Evolutionary conservation across 2,329 filamentous ascomycete species (phyloP).

Genomic region (Colletotrichum lini): DNA sequence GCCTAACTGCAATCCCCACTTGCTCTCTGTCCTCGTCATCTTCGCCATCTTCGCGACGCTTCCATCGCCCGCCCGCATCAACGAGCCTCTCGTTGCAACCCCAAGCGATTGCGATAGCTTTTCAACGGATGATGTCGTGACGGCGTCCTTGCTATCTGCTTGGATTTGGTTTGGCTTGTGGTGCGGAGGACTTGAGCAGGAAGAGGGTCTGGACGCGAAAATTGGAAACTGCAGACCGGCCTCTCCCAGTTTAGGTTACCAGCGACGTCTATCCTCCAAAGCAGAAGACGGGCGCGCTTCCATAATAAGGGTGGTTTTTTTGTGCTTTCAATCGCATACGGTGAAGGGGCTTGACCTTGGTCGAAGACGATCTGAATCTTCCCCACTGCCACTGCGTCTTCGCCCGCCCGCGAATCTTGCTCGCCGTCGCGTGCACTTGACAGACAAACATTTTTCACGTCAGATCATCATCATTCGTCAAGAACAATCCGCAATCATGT

Average conservation of each 20-base stretch:
- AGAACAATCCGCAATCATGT: conserved; percentile 54
- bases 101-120: conserved; percentile 31
- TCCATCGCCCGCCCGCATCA: conserved; percentile 24
- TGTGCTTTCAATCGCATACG: conserved; percentile 38
- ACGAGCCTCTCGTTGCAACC: conserved; percentile 21
- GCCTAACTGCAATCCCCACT: conserved; percentile 25
- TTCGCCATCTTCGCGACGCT: conserved; percentile 27
- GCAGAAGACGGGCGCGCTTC: conserved; percentile 20
- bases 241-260: conserved; percentile 39
- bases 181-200: conserved; percentile 36
- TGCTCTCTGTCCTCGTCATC: conserved; percentile 15
- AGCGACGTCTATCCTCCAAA: conserved; percentile 34
- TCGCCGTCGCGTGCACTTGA: conserved; percentile 41
- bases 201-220: conserved; percentile 38
- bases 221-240: conserved; percentile 40
- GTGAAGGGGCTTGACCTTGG: conserved; percentile 29
- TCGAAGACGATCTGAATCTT: conserved; percentile 30
- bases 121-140: conserved; percentile 36
- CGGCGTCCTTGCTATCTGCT: conserved; percentile 36
- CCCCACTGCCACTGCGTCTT: conserved; percentile 22
- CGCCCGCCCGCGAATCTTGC: conserved; percentile 25
- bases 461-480: conserved; percentile 10
- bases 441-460: conserved; percentile 20
- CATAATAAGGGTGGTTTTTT: conserved; percentile 42
- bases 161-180: conserved; percentile 41